Base-by-base conservation (phyloP, 2,329 filamentous ascomycete genomes). In the Aspergillus thermomutatus region DNA sequence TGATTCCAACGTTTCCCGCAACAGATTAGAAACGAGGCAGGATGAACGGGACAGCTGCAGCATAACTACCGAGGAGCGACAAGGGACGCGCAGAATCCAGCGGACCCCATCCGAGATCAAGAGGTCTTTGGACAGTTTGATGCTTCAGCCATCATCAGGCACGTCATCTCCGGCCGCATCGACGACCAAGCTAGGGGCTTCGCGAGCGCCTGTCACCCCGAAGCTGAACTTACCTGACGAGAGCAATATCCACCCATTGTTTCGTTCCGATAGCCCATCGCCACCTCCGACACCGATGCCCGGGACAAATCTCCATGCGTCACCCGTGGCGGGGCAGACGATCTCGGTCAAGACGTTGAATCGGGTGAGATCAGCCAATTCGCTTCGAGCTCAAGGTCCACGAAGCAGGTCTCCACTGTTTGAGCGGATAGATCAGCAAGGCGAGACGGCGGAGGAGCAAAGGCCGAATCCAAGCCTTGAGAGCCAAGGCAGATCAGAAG, bases 201-300 rank as follows among this genome's bases (percentile, higher is more conserved):
- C 62, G 8, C 57, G 51, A 6, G 58, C 54, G 47, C 60, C 63
- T 23, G 34, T 46, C 3, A 54, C 59, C 19, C 49, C 66, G 31
- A 68, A 64, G 52, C 50, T 65, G 31, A 61, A 57, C 21, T 54
- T 64, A 3, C 56, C 64, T 14, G 76, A 76, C 57, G 80, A 84
- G 64, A 75, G 77, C 10, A 76, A 84, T 56, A 84, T 85, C 52
- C 83, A 85, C 62, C 83, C 83, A 11, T 73, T 85, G 3, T 85
- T 86, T 69, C 77, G 83, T 45, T 77, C 77, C 3, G 79, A 79
- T 59, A 82, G 79, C 58, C 80, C 81, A 9, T 75, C 75, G 1
- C 82, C 83, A 19, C 79, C 82, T 2, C 79, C 82, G 10, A 75
- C 78, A 1, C 69, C 78, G 2, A 81, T 79, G 0, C 78, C 79